Evolutionary conservation across 2,329 filamentous ascomycete genomes (phyloP), one percentile per base, ranked within the genome.

Genomic region (Pyrenophora graminea): DNA sequence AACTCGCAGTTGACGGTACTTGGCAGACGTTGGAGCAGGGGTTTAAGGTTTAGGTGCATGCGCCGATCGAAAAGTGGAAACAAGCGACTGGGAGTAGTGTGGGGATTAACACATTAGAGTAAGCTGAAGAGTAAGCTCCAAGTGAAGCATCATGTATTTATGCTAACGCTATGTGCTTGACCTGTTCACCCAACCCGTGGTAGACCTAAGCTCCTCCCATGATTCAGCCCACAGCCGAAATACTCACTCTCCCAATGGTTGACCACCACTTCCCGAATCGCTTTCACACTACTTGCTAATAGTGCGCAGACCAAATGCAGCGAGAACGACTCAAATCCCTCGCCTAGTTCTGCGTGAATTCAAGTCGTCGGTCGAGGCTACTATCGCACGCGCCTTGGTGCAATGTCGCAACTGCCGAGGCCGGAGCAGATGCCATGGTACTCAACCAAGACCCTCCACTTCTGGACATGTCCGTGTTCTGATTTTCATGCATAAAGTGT

Each of bases 11-110:
- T 58, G 61, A 48, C 49, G 56, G 53, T 56, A 45, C 62, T 63
- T 61, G 61, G 68, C 62, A 49, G 55, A 57, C 60, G 60, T 61
- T 59, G 59, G 54, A 48, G 53, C 58, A 59, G 58, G 65, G 61
- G 55, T 63, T 62, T 66, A 66, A 67, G 53, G 62, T 63, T 69
- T 68, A 66, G 64, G 46, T 64, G 65, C 63, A 66, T 66, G 58
- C 57, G 59, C 54, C 60, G 62, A 68, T 68, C 63, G 31, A 31
- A 39, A 52, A 55, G 51, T 55, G 58, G 45, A 40, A 34, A 51
- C 43, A 21, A 44, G 21, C 48, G 12, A 39, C 30, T 31, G 44
- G 30, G 7, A 30, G 32, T 27, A 36, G 41, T 46, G 38, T 21
- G 40, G 32, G 39, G 33, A 46, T 31, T 19, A 34, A 2, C 3